Conservation (phyloP, 129 eudicot species). For the Centella asiatica region DNA sequence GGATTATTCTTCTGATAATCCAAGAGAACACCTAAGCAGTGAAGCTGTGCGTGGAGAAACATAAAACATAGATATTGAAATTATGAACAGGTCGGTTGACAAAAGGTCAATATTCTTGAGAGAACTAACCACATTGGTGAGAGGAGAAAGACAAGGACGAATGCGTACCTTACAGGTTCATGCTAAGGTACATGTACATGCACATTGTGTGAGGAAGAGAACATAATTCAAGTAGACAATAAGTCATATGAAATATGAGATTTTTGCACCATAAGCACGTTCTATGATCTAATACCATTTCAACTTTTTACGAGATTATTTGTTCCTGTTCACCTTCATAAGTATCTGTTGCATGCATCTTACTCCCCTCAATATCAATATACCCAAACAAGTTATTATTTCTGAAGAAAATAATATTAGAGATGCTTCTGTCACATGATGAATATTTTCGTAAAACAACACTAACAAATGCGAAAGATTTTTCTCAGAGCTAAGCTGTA, state of each 20-base stretch:
- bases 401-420: neutral
- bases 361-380: neutral
- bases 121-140: neutral
- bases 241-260: neutral
- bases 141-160: neutral
- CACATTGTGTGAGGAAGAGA: too few relatives aligned
- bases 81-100: constrained; percentile 1
- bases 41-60: constrained; percentile 47
- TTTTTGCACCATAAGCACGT: neutral
- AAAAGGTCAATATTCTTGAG: neutral
- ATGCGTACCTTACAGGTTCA: neutral
- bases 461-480: neutral
- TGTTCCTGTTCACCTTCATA: neutral
- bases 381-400: neutral
- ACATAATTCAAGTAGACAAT: neutral
- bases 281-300: neutral
- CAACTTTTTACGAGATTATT: neutral
- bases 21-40: constrained; percentile 88
- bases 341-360: neutral
- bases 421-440: neutral
- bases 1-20: constrained; percentile 46
- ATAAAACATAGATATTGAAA: constrained; percentile 5
- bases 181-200: neutral
- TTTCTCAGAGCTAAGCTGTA: neutral
- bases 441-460: neutral